Percentiles rank a stretch among this genome's conserved stretches.
Conservation (phyloP, 176 grass and related monocot species). For the Olyra latifolia region DNA sequence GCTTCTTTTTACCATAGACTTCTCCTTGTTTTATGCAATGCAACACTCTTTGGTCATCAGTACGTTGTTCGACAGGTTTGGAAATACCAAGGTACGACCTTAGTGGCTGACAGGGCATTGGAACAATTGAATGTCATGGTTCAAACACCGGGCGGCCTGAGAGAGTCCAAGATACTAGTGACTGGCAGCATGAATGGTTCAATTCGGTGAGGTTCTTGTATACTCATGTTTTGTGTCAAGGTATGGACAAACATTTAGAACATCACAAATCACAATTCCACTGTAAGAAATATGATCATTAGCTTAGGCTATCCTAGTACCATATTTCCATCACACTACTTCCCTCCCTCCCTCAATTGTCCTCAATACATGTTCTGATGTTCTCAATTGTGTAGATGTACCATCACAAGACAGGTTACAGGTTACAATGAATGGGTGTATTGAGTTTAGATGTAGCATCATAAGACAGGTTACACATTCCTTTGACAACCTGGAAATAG, state of each 20-base stretch:
- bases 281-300: neutral
- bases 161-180: constrained; percentile 41
- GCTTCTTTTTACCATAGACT: neutral
- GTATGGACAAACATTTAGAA: neutral
- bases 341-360: neutral
- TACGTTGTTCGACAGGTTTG: constrained; percentile 40
- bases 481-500: too few species aligned
- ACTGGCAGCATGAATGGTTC: constrained; percentile 51
- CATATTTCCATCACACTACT: neutral
- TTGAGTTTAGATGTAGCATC: too few species aligned
- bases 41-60: neutral
- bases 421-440: too few species aligned
- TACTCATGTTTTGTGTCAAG: neutral
- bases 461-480: too few species aligned
- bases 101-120: constrained; percentile 47
- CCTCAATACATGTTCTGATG: too few species aligned
- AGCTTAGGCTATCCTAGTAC: neutral
- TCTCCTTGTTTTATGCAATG: neutral
- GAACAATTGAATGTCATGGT: constrained; percentile 38
- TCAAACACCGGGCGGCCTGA: constrained; percentile 55
- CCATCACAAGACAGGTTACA: too few species aligned
- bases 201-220: constrained; percentile 43
- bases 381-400: too few species aligned
- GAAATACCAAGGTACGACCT: constrained; percentile 45
- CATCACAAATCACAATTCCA: neutral